Evolutionary conservation across 2,329 filamentous ascomycete genomes (phyloP).

Genomic region (Orbilia ellipsospora): DNA sequence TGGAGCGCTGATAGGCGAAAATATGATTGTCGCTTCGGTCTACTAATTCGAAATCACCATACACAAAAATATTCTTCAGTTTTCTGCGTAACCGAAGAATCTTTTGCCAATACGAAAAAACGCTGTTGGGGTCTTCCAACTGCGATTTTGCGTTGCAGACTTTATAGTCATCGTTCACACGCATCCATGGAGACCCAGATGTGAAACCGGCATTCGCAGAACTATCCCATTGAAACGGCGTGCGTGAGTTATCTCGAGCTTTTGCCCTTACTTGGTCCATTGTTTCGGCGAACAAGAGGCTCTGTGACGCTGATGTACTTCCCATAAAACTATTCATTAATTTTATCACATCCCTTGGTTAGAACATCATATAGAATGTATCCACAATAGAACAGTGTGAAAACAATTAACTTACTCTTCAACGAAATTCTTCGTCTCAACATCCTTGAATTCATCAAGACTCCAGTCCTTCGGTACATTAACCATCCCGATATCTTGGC

Average conservation of each 20-base stretch:
- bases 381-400: no score
- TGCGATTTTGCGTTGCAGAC: constrained; percentile 70
- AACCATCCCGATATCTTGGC: constrained; percentile 76
- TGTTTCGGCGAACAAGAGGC: no score
- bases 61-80: not conserved
- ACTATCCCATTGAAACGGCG: constrained; percentile 77
- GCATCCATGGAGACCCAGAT: constrained; percentile 74
- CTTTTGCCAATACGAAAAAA: not conserved
- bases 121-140: not conserved
- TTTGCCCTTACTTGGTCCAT: constrained; percentile 63
- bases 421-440: no score
- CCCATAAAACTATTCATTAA: no score
- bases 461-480: constrained; percentile 72
- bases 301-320: no score
- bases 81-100: not conserved
- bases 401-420: no score
- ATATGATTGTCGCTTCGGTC: not conserved
- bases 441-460: constrained; percentile 75
- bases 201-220: constrained; percentile 74
- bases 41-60: not conserved
- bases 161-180: constrained; percentile 72
- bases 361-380: no score
- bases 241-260: constrained; percentile 73
- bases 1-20: no score
- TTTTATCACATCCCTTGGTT: no score